A percentile compares a stretch with the other conserved stretches of the same genome.
These are phyloP conservation scores for Solanum corneliomulleri DNA, from an alignment of 257 asterid species.

Conservation along the genomic window DNA sequence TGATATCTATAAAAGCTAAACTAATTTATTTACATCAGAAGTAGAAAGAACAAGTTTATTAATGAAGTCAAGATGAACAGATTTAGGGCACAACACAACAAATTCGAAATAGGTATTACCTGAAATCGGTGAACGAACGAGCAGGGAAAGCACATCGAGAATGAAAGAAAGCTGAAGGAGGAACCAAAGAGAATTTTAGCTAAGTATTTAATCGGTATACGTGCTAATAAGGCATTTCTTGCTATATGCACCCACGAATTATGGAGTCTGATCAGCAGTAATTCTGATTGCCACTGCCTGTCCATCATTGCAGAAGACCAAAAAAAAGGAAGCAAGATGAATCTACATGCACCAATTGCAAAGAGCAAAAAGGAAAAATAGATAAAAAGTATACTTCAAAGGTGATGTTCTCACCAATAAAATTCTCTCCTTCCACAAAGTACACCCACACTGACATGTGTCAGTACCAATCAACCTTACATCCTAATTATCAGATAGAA, in stretches of 20 bases:
- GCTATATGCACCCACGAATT: slow-evolving; percentile 68
- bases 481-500: slow-evolving; percentile 13
- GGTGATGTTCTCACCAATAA: slow-evolving; percentile 88
- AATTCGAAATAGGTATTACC: too few species aligned
- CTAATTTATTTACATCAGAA: too few species aligned
- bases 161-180: too few species aligned
- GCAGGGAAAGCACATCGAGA: too few species aligned
- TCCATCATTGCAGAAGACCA: slow-evolving; percentile 26
- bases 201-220: too few species aligned
- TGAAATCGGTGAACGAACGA: too few species aligned
- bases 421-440: slow-evolving; percentile 91
- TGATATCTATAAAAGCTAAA: too few species aligned
- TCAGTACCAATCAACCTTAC: slow-evolving; percentile 86
- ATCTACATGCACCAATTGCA: not conserved
- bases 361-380: not conserved
- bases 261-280: slow-evolving; percentile 85
- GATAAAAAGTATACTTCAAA: slow-evolving; percentile 51
- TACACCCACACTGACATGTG: slow-evolving; percentile 79
- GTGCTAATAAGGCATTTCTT: too few species aligned
- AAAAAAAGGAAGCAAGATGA: not conserved
- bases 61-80: too few species aligned
- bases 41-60: too few species aligned
- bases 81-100: too few species aligned
- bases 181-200: too few species aligned
- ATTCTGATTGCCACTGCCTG: slow-evolving; percentile 94